phyloP scores from a whole-genome alignment of 176 grass and related monocot genomes.

The Lolium multiflorum region DNA sequence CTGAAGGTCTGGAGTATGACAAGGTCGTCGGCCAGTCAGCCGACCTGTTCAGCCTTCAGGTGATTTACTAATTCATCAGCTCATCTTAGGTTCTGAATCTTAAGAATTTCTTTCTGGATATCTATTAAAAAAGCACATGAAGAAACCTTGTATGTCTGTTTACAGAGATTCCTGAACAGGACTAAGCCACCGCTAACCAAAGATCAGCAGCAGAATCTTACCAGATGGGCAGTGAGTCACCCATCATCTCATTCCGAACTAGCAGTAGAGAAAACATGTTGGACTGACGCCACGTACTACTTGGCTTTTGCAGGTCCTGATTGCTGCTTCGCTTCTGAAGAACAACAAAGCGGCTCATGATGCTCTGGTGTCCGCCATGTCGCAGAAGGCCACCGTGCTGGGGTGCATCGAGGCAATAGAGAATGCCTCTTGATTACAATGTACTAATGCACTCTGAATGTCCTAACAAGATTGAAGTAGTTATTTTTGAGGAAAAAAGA shows the following conservation, averaged over 20 bases:
- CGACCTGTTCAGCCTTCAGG: slow-evolving; percentile 90
- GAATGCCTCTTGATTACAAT: slow-evolving; percentile 57
- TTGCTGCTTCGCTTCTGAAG: slow-evolving; percentile 85
- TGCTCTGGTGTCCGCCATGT: slow-evolving; percentile 80
- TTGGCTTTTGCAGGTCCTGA: slow-evolving; percentile 61
- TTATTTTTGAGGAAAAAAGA: not conserved
- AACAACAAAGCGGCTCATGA: slow-evolving; percentile 81
- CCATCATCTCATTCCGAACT: not conserved
- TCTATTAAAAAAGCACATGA: slow-evolving; percentile 17
- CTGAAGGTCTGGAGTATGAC: slow-evolving; percentile 92
- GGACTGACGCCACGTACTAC: not conserved
- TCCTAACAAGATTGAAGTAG: not conserved
- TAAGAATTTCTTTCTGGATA: not conserved
- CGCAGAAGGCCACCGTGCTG: slow-evolving; percentile 71
- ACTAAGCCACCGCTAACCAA: slow-evolving; percentile 73
- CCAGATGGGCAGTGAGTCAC: slow-evolving; percentile 92
- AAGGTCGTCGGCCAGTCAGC: slow-evolving; percentile 93
- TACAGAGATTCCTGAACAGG: slow-evolving; percentile 88
- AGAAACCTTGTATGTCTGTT: not conserved
- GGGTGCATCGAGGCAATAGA: slow-evolving; percentile 94
- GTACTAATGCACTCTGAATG: not conserved
- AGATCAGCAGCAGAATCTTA: slow-evolving; percentile 94
- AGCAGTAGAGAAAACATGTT: not conserved
- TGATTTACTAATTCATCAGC: slow-evolving; percentile 16
- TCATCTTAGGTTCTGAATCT: not conserved